phyloP scores from a whole-genome alignment of 148 eudicot species.

The Fagopyrum tataricum region DNA sequence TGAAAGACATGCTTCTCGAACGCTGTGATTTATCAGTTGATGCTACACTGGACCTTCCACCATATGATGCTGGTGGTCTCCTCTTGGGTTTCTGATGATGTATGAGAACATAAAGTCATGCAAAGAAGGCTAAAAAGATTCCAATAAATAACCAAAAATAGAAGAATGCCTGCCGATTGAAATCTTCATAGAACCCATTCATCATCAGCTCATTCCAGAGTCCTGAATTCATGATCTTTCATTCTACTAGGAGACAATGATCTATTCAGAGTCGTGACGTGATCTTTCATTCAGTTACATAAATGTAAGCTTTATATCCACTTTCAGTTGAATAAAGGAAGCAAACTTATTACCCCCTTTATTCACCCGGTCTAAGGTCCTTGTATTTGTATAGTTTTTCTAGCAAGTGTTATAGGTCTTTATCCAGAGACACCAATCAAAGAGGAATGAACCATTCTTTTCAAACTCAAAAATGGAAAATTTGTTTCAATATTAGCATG shows the following conservation, averaged over 20 bases:
- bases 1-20: slow-evolving; percentile 88
- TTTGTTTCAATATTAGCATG: neutral
- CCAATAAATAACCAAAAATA: neutral
- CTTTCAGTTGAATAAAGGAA: neutral
- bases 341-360: neutral
- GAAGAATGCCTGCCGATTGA: neutral
- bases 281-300: neutral
- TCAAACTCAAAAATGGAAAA: neutral
- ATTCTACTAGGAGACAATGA: neutral
- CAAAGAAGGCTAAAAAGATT: neutral
- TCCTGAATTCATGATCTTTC: neutral
- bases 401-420: neutral
- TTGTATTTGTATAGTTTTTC: neutral
- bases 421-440: neutral
- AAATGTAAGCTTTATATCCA: neutral
- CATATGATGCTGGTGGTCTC: slow-evolving; percentile 65
- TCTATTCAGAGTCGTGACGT: no score
- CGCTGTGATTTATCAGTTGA: slow-evolving; percentile 88
- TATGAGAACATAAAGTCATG: neutral
- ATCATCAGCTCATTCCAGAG: neutral
- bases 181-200: neutral
- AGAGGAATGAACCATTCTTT: neutral
- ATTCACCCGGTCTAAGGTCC: neutral
- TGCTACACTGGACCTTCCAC: slow-evolving; percentile 73
- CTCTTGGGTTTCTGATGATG: slow-evolving; percentile 77